Base-by-base conservation (phyloP, 2,329 filamentous ascomycete genomes). In the Neofusicoccum kwambonambiense region DNA sequence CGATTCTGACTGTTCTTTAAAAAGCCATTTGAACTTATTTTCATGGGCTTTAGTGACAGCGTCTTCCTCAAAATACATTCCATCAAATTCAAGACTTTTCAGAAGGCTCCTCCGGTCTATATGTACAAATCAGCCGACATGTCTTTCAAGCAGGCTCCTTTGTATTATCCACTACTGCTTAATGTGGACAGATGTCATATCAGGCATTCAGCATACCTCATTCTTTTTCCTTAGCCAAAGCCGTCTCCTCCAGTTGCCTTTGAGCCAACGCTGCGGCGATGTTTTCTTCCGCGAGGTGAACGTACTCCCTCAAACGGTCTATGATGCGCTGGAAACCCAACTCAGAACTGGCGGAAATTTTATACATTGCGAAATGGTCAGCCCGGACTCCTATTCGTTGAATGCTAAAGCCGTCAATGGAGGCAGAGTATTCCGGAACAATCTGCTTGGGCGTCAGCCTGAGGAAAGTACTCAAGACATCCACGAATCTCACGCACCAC, bases 11-110 rank as follows among this genome's bases (percentile, higher is more conserved):
- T 39, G 37, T 39, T n/a, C 52, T 22, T 67, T 15, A 19, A 67
- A 61, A 3, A 67, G 57, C 66, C 60, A 67, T 17, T 64, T 15
- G 31, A 67, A 69, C 7, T 64, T 67, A 27, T 68, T 47, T 4
- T 37, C 5, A 49, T 68, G 64, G 4, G 67, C 63, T 1, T 42
- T 11, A 15, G 51, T 63, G 3, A 67, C 57, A 2, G 58, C 45
- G n/a, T 58, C 52, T 27, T 47, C 44, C 11, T 47, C 17, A 12
- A 47, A 47, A 22, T 47, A 5, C 44, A 47, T 47, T 17, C 44
- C 44, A 22, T 47, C 44, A 12, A 27, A 47, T 13, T 47, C 17
- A 7, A 47, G 17, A 17, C 44, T 47, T 27, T 47, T 27, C 3
- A 47, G 7, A 6, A 47, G 19, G n/a, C 6, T 17, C n/a, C 7